Evolutionary conservation across 2,329 filamentous ascomycete genomes (phyloP).

Genomic region (Proliferodiscus dingleyae): DNA sequence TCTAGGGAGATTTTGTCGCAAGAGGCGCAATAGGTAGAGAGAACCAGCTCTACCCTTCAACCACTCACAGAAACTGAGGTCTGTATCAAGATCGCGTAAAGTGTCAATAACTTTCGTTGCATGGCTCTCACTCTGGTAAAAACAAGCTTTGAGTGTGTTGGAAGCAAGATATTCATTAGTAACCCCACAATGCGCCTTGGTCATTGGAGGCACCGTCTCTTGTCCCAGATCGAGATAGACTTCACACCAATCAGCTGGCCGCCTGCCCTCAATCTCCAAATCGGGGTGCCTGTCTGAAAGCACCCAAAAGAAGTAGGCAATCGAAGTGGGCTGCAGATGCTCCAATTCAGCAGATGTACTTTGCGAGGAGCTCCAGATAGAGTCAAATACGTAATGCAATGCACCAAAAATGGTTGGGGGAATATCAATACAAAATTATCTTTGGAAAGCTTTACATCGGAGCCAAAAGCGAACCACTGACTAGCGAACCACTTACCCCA

Average conservation of each 20-base stretch:
- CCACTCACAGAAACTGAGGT: constrained; percentile 10
- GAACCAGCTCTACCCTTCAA: constrained; percentile 60
- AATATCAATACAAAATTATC: no score
- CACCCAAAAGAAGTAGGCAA: constrained; percentile 51
- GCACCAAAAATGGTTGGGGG: no score
- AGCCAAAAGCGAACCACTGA: no score
- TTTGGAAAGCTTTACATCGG: no score
- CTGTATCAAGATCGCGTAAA: neutral
- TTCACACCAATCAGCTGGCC: constrained; percentile 9
- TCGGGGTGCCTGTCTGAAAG: constrained; percentile 42
- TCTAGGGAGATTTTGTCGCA: constrained; percentile 37
- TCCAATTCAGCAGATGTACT: no score
- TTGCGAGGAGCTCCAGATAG: no score
- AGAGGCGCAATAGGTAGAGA: constrained; percentile 60
- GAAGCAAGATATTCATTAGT: constrained; percentile 12
- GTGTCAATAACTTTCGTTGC: constrained; percentile 4
- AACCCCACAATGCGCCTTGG: constrained; percentile 6
- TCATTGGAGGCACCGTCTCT: neutral
- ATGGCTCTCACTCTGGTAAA: constrained; percentile 3
- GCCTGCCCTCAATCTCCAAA: constrained; percentile 35
- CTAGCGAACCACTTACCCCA: no score
- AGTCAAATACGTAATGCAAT: no score
- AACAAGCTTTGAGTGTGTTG: constrained; percentile 8
- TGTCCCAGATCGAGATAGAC: constrained; percentile 10
- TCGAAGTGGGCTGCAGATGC: constrained; percentile 51